phyloP scores from a whole-genome alignment of 192 early-diverging fungal genomes.

The Backusella luteola region DNA sequence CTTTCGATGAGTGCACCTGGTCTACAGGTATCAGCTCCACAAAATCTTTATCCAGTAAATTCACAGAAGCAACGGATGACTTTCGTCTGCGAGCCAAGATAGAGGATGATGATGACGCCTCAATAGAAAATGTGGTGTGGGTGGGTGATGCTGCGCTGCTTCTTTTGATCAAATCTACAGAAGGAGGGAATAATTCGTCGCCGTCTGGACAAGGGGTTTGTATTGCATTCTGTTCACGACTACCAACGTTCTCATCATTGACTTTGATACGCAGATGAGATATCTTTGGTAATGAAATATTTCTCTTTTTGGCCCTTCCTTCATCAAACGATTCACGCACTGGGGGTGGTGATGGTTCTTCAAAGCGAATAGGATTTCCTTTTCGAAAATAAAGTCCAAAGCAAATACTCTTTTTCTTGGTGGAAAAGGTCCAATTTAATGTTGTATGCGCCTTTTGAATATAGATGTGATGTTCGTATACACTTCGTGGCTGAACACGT shows the following conservation, averaged over 20 bases:
- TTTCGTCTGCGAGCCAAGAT: background rate
- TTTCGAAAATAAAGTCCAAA: slow-evolving; percentile 30
- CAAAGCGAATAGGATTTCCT: background rate
- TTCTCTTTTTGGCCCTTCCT: background rate
- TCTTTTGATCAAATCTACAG: background rate
- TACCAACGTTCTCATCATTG: background rate
- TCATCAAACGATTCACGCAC: background rate
- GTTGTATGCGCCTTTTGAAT: slow-evolving; percentile 70
- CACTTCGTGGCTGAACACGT: slow-evolving; percentile 72
- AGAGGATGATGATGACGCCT: background rate
- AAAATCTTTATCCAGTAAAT: slow-evolving; percentile 59
- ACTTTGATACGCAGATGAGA: background rate
- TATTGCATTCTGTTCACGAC: background rate
- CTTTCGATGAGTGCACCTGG: slow-evolving; percentile 84
- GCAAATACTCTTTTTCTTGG: slow-evolving; percentile 65
- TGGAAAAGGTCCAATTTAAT: slow-evolving; percentile 91
- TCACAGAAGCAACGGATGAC: slow-evolving; percentile 1
- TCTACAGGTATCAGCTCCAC: slow-evolving; percentile 77
- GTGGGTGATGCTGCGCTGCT: background rate
- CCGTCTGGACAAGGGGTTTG: background rate
- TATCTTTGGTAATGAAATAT: background rate
- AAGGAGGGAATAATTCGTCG: background rate
- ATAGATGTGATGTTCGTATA: slow-evolving; percentile 82
- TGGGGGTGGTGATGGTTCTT: background rate
- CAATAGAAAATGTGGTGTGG: background rate